These are phyloP conservation scores for Earliella scabrosa DNA, from an alignment of 1,284 basidiomycete genomes.

Conservation along the genomic window DNA sequence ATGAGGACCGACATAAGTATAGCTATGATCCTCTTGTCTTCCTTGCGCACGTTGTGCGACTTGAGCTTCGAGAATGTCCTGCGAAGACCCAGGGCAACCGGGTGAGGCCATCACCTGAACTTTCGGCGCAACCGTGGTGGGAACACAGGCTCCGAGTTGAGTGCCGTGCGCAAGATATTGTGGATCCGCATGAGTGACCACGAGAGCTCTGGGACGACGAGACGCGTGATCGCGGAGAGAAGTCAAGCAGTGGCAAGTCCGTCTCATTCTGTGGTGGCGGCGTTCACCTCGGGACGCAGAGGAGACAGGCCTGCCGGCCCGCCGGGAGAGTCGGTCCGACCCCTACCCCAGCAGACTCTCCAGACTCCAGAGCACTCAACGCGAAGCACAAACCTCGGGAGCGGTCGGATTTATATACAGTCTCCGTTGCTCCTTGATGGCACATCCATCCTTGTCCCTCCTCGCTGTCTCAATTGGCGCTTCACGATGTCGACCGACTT, in stretches of 20 bases:
- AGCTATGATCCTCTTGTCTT: background rate
- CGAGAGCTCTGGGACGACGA: no score
- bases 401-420: constrained; percentile 17
- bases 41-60: background rate
- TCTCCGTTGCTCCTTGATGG: constrained; percentile 8
- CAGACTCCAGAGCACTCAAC: no score
- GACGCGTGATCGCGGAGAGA: no score
- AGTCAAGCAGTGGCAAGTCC: no score
- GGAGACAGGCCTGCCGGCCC: background rate
- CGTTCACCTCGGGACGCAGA: background rate
- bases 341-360: background rate
- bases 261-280: no score
- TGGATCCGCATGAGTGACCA: no score
- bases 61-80: background rate
- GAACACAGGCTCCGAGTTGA: background rate
- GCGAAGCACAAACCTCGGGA: constrained; percentile 1
- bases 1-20: background rate
- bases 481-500: constrained; percentile 26
- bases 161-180: background rate
- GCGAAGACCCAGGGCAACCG: background rate
- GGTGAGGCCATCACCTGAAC: background rate
- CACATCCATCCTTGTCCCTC: background rate
- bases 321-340: constrained; percentile 9
- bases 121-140: no score
- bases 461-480: background rate